Evolutionary conservation across 169 alveolate genomes (phyloP), one percentile per base, ranked within the genome.

Genomic region (Theileria orientalis): DNA sequence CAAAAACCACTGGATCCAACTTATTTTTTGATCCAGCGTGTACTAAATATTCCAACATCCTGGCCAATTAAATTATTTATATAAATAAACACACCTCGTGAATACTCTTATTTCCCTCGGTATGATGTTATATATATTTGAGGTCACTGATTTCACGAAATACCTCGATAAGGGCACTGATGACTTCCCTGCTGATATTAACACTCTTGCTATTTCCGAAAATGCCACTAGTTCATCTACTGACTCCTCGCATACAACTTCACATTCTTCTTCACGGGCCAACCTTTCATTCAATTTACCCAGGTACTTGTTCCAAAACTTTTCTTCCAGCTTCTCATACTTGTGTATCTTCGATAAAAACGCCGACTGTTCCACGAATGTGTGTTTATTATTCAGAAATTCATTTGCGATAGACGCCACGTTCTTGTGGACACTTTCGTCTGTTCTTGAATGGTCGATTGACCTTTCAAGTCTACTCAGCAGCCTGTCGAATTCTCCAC

Each of bases 11-110:
- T 11, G 63, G 62, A 7, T 25, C 35, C 7, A 79, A 35, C 7
- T 63, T 42, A 1, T 27, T 23, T 14, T 40, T 33, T 0, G 11
- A 29, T 16, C 74, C 87, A 1, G 73, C 23, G 29, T 52, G 64
- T 1, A 49, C 69, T n/a, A 79, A 59, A 40, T 71, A 79, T 35
- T 69, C 83, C 72, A 79, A 14, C 54, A 79, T 0, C 32, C 76
- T 70, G 67, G 2, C 51, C 16, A 41, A 49, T 25, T 46, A 27
- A 6, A 5, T 30, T 41, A 68, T 30, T 37, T 37, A 37, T 7
- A 7, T 9, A 5, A 37, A 7, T 7, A 9, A 6, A 13, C 25
- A 2, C 19, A 63, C 72, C 56, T 6, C 16, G 14, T 21, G n/a
- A 63, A 32, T 5, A 37, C 25, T 16, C 2, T 1, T 0, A 63